Evolutionary conservation across 2,329 filamentous ascomycete species (phyloP).

Genomic region (Sphaerulina musiva): DNA sequence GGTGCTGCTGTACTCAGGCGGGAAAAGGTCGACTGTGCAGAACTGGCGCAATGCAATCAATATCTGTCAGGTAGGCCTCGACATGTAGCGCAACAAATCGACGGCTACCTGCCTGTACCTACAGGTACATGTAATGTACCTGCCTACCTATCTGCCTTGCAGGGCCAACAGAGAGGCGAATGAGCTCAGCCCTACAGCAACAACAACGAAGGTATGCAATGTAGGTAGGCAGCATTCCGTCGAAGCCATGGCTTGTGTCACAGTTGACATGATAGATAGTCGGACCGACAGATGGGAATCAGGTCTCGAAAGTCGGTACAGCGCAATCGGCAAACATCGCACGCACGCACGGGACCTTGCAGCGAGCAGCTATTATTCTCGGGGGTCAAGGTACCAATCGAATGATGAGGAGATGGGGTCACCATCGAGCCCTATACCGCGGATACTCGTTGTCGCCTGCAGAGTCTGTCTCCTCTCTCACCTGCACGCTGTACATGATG

Average conservation of each 20-base stretch:
- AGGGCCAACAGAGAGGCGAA: not conserved
- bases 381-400: not conserved
- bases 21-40: not conserved
- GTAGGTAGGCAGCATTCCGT: not conserved
- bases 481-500: not conserved
- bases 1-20: not conserved
- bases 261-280: not conserved
- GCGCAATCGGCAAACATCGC: constrained; percentile 4
- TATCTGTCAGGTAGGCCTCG: no score
- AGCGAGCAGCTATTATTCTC: not conserved
- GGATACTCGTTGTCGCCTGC: not conserved
- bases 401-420: not conserved
- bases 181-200: constrained; percentile 5
- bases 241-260: not conserved
- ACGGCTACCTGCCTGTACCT: no score
- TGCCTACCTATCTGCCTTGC: no score
- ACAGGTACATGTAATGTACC: no score
- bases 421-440: not conserved
- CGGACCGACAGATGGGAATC: not conserved
- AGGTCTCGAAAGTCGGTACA: not conserved
- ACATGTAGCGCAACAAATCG: no score
- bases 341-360: constrained; percentile 3
- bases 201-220: no score
- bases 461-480: not conserved
- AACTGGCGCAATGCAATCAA: not conserved